Base-by-base conservation (phyloP, 164 flowering plant genomes). In the Tinospora cordifolia region DNA sequence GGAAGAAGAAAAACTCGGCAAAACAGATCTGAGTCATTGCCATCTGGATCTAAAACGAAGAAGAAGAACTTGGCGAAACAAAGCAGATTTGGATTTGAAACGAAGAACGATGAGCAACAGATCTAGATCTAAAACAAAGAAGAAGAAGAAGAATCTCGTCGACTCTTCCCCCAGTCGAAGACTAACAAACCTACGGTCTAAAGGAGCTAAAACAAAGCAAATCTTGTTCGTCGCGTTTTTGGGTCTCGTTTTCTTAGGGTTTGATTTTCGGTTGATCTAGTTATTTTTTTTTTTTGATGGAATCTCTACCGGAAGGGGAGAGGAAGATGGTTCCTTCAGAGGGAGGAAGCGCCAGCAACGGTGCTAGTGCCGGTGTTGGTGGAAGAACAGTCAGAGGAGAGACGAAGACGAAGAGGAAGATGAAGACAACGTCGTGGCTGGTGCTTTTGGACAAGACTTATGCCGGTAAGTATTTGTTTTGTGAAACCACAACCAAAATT, bases 391-490 rank as follows among this genome's bases (percentile, higher is more conserved):
- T 5, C 75, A 75, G 72, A 27, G 74, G 81, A n/a, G 78, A 85
- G 68, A 67, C 49, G 36, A 84, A 81, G 83, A 70, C 87, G 5
- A 93, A 93, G 84, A 74, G 98, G 62, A 85, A 88, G 73, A 90
- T 93, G 96, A 93, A 93, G 82, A 89, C 97, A 26, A 85, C 98
- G 75, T 74, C 81, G 63, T 97, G 90, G 84, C 76, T 93, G 71
- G 93, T 88, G 69, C 74, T 86, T 44, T 87, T 93, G 14, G 98
- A 93, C 79, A 88, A 86, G 62, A 87, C 97, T 36, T 92, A 89
- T 73, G 89, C 94, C 13, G 81, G 98, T 92, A 22, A 65, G 44
- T 51, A 30, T 10, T 76, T 65, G 26, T 15, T 63, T 63, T 62
- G 0, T 21, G 26, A 69, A 70, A 30, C 36, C 36, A 30, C 36